Percentiles rank a stretch among this genome's conserved stretches.
Evolutionary conservation across 2,329 filamentous ascomycete species (phyloP).

Genomic region (Dactylonectria estremocensis): DNA sequence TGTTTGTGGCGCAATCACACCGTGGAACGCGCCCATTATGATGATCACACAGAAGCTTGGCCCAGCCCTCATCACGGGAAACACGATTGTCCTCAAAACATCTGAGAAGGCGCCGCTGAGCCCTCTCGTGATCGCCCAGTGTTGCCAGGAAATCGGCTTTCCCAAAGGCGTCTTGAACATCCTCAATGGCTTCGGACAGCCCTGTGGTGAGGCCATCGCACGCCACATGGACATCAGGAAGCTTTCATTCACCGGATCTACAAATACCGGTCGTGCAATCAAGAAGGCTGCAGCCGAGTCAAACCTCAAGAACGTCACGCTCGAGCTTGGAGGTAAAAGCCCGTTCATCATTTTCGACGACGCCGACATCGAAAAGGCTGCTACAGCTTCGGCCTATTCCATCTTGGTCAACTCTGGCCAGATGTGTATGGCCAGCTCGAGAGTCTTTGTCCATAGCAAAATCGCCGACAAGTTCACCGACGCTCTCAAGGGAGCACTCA

Average conservation of each 20-base stretch:
- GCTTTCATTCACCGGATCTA: constrained; percentile 62
- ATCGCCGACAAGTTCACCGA: background rate
- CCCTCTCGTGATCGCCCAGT: constrained; percentile 71
- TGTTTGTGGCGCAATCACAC: constrained; percentile 69
- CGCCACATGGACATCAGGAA: constrained; percentile 15
- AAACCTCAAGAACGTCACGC: constrained; percentile 82
- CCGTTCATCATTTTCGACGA: constrained; percentile 78
- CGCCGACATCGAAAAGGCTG: constrained; percentile 45
- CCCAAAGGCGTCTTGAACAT: constrained; percentile 80
- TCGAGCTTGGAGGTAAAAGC: constrained; percentile 82
- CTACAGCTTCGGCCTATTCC: background rate
- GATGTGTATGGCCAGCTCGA: constrained; percentile 1
- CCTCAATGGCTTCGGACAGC: constrained; percentile 52
- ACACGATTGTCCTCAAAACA: constrained; percentile 78
- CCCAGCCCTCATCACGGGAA: constrained; percentile 77
- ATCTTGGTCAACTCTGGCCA: constrained; percentile 8
- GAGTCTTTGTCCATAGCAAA: background rate
- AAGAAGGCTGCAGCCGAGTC: constrained; percentile 70
- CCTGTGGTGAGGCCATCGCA: constrained; percentile 1
- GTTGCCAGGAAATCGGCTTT: constrained; percentile 81
- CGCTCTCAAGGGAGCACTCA: background rate
- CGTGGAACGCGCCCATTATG: constrained; percentile 84
- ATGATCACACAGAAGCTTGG: constrained; percentile 85
- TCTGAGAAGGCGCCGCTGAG: constrained; percentile 80
- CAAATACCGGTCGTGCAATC: background rate